phyloP scores from a whole-genome alignment of 768 basidiomycete genomes.

The Neoboletus magnificus region DNA sequence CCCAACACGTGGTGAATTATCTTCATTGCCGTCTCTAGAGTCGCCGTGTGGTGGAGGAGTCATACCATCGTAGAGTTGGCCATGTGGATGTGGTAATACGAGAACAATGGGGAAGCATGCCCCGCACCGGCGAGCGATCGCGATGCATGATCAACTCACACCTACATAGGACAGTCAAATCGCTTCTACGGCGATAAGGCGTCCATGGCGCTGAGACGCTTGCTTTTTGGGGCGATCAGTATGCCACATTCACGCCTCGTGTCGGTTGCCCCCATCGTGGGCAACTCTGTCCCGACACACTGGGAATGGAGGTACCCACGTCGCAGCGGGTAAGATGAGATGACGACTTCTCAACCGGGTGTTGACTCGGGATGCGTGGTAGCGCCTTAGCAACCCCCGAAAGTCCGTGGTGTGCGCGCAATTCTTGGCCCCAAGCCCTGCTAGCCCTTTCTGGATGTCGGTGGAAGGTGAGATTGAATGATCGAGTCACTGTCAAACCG shows the following conservation, averaged over 20 bases:
- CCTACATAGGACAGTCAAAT: conserved; percentile 11
- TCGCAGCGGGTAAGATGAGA: conserved; percentile 6
- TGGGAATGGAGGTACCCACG: conserved; percentile 3
- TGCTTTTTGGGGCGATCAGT: background rate
- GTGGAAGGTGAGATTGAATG: background rate
- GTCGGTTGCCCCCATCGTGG: conserved; percentile 8
- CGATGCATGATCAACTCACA: conserved; percentile 2
- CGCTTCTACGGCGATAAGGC: conserved; percentile 17
- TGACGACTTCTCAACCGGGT: conserved; percentile 10
- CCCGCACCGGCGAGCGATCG: conserved; percentile 9
- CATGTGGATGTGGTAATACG: conserved; percentile 4
- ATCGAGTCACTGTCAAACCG: background rate
- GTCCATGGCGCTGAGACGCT: background rate
- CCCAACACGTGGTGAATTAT: conserved; percentile 7
- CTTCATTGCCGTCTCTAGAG: background rate
- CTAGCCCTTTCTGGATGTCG: background rate
- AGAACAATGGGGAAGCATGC: conserved; percentile 19
- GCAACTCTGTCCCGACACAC: conserved; percentile 11
- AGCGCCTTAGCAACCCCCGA: conserved; percentile 8
- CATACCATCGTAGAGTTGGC: background rate
- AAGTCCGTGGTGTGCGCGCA: background rate
- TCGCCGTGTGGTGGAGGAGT: background rate
- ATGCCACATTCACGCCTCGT: conserved; percentile 15
- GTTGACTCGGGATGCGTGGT: conserved; percentile 12
- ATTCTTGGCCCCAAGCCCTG: background rate